phyloP scores from a whole-genome alignment of 805 yeast species.

The Lachancea waltii region DNA sequence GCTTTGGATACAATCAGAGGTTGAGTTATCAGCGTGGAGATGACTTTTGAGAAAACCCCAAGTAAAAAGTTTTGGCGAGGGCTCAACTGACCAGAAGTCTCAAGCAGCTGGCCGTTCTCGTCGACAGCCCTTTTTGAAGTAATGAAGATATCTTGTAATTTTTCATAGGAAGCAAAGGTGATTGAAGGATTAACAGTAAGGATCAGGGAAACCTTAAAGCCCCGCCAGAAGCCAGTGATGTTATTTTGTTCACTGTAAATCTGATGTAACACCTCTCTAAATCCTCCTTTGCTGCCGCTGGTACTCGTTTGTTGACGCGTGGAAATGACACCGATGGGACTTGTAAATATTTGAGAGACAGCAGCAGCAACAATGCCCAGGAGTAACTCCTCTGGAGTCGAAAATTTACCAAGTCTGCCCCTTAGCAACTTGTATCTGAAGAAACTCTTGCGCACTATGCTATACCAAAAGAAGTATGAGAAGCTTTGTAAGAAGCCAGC shows the following conservation, averaged over 20 bases:
- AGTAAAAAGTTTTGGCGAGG: conserved; percentile 61
- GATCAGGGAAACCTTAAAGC: conserved; percentile 71
- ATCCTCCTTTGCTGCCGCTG: conserved; percentile 27
- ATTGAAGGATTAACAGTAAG: conserved; percentile 80
- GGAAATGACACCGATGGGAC: conserved; percentile 74
- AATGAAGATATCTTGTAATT: conserved; percentile 48
- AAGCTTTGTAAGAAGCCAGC: conserved; percentile 76
- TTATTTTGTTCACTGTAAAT: conserved; percentile 49
- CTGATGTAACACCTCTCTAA: conserved; percentile 32
- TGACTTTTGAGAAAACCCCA: conserved; percentile 74
- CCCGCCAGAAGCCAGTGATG: conserved; percentile 70
- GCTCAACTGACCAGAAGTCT: conserved; percentile 34
- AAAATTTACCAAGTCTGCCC: conserved; percentile 23
- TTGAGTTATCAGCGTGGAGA: conserved; percentile 76
- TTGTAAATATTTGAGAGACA: conserved; percentile 69
- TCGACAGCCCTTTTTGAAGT: conserved; percentile 20
- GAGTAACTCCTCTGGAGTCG: conserved; percentile 58
- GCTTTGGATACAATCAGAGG: conserved; percentile 83
- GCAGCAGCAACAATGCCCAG: conserved; percentile 82
- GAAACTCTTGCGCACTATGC: conserved; percentile 56
- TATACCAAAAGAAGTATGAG: conserved; percentile 84
- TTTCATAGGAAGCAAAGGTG: conserved; percentile 75
- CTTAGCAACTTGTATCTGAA: conserved; percentile 35
- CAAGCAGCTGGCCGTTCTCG: conserved; percentile 12
- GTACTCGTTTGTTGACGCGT: conserved; percentile 56